phyloP scores from a whole-genome alignment of 306 rosid species.

The Rosa chinensis region DNA sequence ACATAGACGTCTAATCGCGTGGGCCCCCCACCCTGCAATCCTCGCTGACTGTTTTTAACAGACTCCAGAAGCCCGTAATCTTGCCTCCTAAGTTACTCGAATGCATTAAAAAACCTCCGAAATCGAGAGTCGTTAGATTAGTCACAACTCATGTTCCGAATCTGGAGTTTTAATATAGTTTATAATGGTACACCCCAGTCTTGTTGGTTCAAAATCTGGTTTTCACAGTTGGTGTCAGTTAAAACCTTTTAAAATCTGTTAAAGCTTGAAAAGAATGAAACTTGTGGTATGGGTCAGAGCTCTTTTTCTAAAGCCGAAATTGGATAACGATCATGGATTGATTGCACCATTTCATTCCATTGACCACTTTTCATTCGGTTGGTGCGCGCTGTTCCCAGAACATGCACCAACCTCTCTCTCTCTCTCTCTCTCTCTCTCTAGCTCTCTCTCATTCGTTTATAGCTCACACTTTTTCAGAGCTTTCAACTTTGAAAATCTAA shows the following conservation, averaged over 20 bases:
- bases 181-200: background rate
- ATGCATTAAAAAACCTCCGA: no score
- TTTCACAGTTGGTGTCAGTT: constrained; percentile 5
- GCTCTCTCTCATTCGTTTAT: background rate
- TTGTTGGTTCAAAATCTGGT: background rate
- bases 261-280: background rate
- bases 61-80: background rate
- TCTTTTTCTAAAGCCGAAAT: constrained; percentile 5
- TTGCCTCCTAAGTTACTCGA: background rate
- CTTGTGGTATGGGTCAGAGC: constrained; percentile 36
- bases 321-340: constrained; percentile 44
- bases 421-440: no score
- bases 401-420: background rate
- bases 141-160: no score
- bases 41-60: no score
- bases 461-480: constrained; percentile 7
- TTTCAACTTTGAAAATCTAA: background rate
- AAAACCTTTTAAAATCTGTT: background rate
- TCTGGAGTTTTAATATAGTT: no score
- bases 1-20: background rate
- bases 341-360: constrained; percentile 28
- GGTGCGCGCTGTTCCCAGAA: constrained; percentile 7
- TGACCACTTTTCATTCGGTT: constrained; percentile 32
- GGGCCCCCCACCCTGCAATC: constrained; percentile 19
- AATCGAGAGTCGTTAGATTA: no score